Evolutionary conservation across 1,284 basidiomycete species (phyloP), one percentile per base, ranked within the genome.

Genomic region (Volvariella volvacea): DNA sequence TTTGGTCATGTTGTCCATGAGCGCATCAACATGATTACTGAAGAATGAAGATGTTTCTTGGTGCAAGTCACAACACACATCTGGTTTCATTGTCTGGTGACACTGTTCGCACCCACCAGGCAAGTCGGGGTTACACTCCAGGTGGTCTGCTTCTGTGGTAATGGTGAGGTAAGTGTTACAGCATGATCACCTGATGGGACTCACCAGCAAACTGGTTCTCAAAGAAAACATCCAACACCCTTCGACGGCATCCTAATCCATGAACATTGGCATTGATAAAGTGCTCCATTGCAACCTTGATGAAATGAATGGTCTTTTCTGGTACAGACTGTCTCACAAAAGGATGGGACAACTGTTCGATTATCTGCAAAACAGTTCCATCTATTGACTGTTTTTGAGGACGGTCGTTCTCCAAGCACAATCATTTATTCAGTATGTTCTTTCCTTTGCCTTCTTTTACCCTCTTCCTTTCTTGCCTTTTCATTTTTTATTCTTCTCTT

Each of bases 331-430:
- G 10, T 36, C 31, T 16, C 3, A 7, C 4, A 16, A 14, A 40
- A 7, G n/a, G 25, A 20, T 19, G 22, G 4, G 49, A n/a, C n/a
- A n/a, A n/a, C n/a, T n/a, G n/a, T n/a, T n/a, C n/a, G n/a, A n/a
- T n/a, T 48, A 42, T 53, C 54, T 8, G 52, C 42, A 15, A 54
- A 22, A 22, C 47, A 49, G 28, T 54, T 52, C 38, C 49, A n/a
- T n/a, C n/a, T n/a, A n/a, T 46, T 14, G 40, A 46, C 20, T 34
- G 39, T 22, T 50, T 45, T 39, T 19, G 28, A 17, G 19, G n/a
- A n/a, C 9, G 9, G 15, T 16, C n/a, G 7, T 36, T 48, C 9
- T 20, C 20, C 15, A 12, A 28, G 20, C 19, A 14, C 20, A 17
- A 25, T 17, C 48, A 9, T 36, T 39, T 22, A 8, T 22, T 32